Conservation (phyloP, 306 rosid genomes). For the Malus fusca region DNA sequence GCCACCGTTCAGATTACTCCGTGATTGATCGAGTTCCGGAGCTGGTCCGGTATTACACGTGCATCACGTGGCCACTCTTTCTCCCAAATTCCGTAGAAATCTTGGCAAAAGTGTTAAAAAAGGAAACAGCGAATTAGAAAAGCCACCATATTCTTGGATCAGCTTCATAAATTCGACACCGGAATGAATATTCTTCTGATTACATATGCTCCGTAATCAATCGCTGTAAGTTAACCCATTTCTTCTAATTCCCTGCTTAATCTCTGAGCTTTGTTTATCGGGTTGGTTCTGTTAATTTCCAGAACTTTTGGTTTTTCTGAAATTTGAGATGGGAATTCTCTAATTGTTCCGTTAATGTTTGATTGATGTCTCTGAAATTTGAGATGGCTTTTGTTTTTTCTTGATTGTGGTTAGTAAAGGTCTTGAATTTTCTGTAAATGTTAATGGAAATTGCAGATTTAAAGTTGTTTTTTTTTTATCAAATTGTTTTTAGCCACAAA, state of each 20-base stretch:
- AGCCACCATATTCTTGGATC: conserved; percentile 3
- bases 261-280: neutral
- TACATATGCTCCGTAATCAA: neutral
- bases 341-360: neutral
- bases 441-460: neutral
- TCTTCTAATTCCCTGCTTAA: neutral
- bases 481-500: neutral
- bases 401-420: neutral
- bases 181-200: conserved; percentile 5
- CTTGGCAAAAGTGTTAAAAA: neutral
- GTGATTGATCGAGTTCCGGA: neutral
- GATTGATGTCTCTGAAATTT: neutral
- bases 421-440: neutral
- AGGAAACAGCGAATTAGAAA: neutral
- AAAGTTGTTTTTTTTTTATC: neutral
- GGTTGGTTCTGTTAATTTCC: neutral
- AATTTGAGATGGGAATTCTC: neutral
- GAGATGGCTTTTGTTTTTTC: conserved; percentile 10
- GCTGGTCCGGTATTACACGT: neutral
- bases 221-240: neutral
- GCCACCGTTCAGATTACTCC: neutral
- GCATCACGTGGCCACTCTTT: neutral
- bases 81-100: neutral
- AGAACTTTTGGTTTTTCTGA: neutral
- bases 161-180: neutral